Base-by-base conservation (phyloP, 2,329 filamentous ascomycete species). In the Curvularia spicifera region DNA sequence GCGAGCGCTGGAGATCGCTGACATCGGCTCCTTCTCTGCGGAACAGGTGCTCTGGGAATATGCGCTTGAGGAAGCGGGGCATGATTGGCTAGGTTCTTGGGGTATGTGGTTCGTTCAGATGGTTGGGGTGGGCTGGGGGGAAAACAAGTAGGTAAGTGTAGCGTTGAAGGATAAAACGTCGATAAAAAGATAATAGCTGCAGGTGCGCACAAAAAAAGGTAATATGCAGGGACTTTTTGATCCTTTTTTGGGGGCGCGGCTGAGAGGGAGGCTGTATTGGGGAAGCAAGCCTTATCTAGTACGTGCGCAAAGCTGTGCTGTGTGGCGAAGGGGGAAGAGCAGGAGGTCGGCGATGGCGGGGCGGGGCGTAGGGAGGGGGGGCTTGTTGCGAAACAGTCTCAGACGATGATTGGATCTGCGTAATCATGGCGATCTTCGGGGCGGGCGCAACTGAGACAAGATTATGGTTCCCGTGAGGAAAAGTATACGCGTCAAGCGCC, bases 21-120 rank as follows among this genome's bases (percentile, higher is more conserved):
- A 65, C 53, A 22, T 55, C 51, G 15, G 57, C 33, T 15, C 26
- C 33, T 8, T 68, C 66, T 55, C 18, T 57, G 24, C 68, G 60
- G 48, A 69, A 70, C 33, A 61, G 60, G 40, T 57, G 63, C 44
- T 69, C 68, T 43, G 47, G 56, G 31, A 70, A 68, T 45, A 69
- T 67, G 55, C 66, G 66, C 20, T 59, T 57, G 39, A 70, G 51
- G 44, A 70, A 69, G 4, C 47, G 65, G 33, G 68, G 62, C 65
- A 70, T 69, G 40, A 12, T 49, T 26, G 35, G 22, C 39, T 37
- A 15, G 4, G 15, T 4, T 4, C 7, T 31, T 31, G 28, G 10
- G 29, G 29, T 31, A 4, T 24, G 22, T 24, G 29, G 29, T 12
- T 31, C 9, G 7, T 24, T 24, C 5, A 37, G 13, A 5, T 15